Evolutionary conservation across 352 stramenopile genomes (phyloP).

Genomic region (Pythium oligandrum): DNA sequence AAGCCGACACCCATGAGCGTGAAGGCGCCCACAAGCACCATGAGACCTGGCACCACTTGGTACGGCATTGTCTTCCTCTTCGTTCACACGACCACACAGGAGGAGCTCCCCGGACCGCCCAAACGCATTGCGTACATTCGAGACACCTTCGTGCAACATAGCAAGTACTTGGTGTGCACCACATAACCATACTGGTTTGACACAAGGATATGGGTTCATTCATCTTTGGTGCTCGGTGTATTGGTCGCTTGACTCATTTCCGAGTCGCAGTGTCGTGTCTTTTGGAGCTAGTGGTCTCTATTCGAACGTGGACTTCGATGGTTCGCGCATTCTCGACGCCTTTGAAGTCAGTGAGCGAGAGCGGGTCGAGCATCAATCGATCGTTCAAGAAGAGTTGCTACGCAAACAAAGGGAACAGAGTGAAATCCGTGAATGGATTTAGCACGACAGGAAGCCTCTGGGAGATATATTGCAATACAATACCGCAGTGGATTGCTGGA

Average conservation of each 20-base stretch:
- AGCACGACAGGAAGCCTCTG: no score
- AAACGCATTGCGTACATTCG: conserved; percentile 9
- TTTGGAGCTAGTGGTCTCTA: background rate
- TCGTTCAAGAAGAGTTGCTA: conserved; percentile 41
- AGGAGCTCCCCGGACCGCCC: conserved; percentile 10
- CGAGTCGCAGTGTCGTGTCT: background rate
- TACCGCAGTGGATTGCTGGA: no score
- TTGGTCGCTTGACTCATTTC: background rate
- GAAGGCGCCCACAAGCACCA: conserved; percentile 71
- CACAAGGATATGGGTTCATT: no score
- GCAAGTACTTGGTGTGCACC: conserved; percentile 2
- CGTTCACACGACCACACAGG: conserved; percentile 1
- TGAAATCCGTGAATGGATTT: background rate
- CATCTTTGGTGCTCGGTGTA: no score
- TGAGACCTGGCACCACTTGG: conserved; percentile 77
- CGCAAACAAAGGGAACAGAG: background rate
- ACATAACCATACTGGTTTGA: background rate
- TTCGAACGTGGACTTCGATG: conserved; percentile 43
- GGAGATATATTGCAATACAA: no score
- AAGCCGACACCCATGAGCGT: conserved; percentile 74
- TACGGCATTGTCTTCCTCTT: conserved; percentile 64
- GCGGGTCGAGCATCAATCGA: conserved; percentile 45
- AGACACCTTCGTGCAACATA: conserved; percentile 16
- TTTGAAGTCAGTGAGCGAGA: conserved; percentile 61
- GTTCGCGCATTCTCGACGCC: conserved; percentile 23